Evolutionary conservation across 2,329 filamentous ascomycete species (phyloP).

Genomic region (Ambrosiella beaveri): DNA sequence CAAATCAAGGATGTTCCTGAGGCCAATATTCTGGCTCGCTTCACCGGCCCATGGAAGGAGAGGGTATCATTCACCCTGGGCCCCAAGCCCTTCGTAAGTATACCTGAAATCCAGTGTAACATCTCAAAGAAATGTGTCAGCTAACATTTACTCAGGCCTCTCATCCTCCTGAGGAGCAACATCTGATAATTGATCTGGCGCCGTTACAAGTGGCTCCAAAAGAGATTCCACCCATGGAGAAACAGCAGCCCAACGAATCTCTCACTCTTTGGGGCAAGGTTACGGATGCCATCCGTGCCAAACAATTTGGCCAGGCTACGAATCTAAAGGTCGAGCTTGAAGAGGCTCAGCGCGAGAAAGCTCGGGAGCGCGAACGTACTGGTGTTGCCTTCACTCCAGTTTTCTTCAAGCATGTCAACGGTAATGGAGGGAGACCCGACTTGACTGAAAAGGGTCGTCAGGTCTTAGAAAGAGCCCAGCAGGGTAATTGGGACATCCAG

Average conservation of each 20-base stretch:
- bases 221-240: conserved; percentile 54
- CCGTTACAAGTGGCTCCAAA: conserved; percentile 70
- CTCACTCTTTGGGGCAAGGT: conserved; percentile 75
- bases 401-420: conserved; percentile 55
- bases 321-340: conserved; percentile 80
- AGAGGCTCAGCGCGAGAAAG: conserved; percentile 72
- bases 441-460: conserved; percentile 35
- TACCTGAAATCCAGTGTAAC: background rate
- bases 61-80: conserved; percentile 45
- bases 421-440: conserved; percentile 37
- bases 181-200: conserved; percentile 71
- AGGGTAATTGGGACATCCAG: conserved; percentile 33
- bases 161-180: conserved; percentile 40
- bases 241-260: conserved; percentile 79
- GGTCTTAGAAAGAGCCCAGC: conserved; percentile 35
- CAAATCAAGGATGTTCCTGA: conserved; percentile 76
- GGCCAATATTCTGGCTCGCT: conserved; percentile 61
- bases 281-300: conserved; percentile 66
- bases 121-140: background rate
- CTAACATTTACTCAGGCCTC: conserved; percentile 20
- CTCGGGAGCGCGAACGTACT: conserved; percentile 55
- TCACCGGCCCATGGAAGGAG: conserved; percentile 77
- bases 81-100: conserved; percentile 41
- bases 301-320: conserved; percentile 74
- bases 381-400: conserved; percentile 64